A percentile compares a stretch with the other conserved stretches of the same genome.
Evolutionary conservation across 2,329 filamentous ascomycete species (phyloP).

Genomic region (Monosporascus ibericus): DNA sequence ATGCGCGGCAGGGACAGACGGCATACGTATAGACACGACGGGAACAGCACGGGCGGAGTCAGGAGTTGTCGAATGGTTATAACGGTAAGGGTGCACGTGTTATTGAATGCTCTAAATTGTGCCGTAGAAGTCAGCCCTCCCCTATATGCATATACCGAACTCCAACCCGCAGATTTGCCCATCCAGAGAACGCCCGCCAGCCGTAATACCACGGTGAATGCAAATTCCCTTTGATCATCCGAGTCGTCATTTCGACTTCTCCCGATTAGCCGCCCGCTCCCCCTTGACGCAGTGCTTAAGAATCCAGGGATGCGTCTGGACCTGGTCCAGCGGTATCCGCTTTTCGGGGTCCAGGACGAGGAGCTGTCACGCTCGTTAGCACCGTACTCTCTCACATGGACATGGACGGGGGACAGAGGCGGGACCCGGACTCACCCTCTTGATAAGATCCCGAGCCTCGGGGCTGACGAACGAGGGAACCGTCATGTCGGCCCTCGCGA

Average conservation of each 20-base stretch:
- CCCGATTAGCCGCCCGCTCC: constrained; percentile 46
- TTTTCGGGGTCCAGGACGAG: constrained; percentile 92
- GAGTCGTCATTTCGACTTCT: constrained; percentile 31
- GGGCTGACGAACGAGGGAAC: constrained; percentile 85
- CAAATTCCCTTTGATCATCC: too few species aligned
- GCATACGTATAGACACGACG: too few species aligned
- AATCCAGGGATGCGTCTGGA: constrained; percentile 92
- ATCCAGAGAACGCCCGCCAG: background rate
- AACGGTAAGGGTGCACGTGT: too few species aligned
- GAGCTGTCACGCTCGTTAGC: constrained; percentile 45
- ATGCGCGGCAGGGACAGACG: background rate
- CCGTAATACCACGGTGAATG: too few species aligned
- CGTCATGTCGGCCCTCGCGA: constrained; percentile 84
- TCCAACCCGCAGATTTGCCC: constrained; percentile 8
- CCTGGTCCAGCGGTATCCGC: constrained; percentile 81
- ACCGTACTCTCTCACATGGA: too few species aligned
- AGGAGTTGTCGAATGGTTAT: too few species aligned
- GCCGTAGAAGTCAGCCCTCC: constrained; percentile 12
- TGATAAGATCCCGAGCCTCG: constrained; percentile 88
- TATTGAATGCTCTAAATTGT: too few species aligned
- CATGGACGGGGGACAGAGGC: background rate
- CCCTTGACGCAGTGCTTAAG: constrained; percentile 81
- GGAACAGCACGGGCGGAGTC: too few species aligned
- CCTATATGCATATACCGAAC: constrained; percentile 16
- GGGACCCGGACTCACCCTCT: constrained; percentile 55